phyloP scores from a whole-genome alignment of 2,329 filamentous ascomycete species.

The Fusarium pseudonygamai region DNA sequence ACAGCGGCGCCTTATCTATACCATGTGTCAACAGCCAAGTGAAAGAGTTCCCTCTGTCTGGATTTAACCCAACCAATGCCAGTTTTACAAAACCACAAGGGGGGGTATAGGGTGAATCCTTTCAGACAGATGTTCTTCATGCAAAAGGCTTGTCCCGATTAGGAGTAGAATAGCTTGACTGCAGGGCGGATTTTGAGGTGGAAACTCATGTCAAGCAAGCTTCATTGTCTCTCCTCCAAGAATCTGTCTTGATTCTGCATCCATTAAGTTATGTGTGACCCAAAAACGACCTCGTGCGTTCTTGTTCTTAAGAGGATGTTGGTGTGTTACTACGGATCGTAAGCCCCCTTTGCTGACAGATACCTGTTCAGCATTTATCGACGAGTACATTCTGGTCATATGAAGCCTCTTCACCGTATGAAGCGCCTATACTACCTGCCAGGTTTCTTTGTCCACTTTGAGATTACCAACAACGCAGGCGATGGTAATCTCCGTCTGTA shows the following conservation, averaged over 20 bases:
- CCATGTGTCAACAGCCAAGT: not conserved
- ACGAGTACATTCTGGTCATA: not conserved
- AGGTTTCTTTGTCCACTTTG: not conserved
- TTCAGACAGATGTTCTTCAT: not conserved
- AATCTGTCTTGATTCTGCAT: slow-evolving; percentile 17
- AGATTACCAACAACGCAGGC: not conserved
- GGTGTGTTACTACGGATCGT: not conserved
- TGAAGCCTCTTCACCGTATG: not conserved
- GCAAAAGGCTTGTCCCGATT: slow-evolving; percentile 1
- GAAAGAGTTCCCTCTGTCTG: not conserved
- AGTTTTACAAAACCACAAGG: not conserved
- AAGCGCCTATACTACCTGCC: not conserved
- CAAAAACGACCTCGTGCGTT: slow-evolving; percentile 9
- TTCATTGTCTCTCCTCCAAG: not conserved
- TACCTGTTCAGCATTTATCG: not conserved
- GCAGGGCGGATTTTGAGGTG: slow-evolving; percentile 11
- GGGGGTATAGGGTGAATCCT: not conserved
- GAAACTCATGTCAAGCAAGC: slow-evolving; percentile 11
- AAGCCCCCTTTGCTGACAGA: not conserved
- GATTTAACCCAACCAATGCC: not conserved
- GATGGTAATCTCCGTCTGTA: not conserved
- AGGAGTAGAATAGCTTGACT: slow-evolving; percentile 23
- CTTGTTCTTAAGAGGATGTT: slow-evolving; percentile 1
- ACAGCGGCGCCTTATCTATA: not conserved
- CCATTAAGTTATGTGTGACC: slow-evolving; percentile 18